A percentile compares a stretch with the other conserved stretches of the same genome.
phyloP scores from a whole-genome alignment of 306 rosid genomes.

The Trifolium repens region DNA sequence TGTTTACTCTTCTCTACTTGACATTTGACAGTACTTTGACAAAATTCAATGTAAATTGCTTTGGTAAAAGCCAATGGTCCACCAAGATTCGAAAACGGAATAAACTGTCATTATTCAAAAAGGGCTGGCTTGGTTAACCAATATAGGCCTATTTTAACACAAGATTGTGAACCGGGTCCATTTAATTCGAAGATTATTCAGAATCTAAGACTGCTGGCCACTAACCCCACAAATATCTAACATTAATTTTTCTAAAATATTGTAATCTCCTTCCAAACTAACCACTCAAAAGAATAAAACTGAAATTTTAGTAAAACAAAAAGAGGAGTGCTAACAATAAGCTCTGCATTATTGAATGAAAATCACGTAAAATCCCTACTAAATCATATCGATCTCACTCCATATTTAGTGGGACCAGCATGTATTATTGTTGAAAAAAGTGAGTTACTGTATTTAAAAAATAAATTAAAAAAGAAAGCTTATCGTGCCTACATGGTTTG shows the following conservation, averaged over 20 bases:
- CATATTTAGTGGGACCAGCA: background rate
- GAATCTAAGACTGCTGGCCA: no score
- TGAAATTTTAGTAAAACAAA: no score
- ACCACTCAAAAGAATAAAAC: no score
- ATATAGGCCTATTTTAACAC: background rate
- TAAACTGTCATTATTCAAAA: background rate
- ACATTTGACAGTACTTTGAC: background rate
- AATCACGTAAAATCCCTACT: no score
- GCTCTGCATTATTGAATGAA: no score
- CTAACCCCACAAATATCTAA: no score
- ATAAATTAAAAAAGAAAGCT: no score
- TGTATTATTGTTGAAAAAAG: background rate
- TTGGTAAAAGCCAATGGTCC: background rate
- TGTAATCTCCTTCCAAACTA: no score
- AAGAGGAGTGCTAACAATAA: no score
- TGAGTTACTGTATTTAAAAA: background rate
- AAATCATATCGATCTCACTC: no score
- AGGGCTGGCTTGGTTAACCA: background rate
- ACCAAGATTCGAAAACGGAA: background rate
- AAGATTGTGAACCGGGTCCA: background rate
- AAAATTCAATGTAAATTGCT: background rate
- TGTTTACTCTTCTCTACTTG: background rate
- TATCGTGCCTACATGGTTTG: background rate
- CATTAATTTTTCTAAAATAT: no score
- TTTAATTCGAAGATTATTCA: no score